phyloP scores from a whole-genome alignment of 306 rosid species.

The Nissolia schottii region DNA sequence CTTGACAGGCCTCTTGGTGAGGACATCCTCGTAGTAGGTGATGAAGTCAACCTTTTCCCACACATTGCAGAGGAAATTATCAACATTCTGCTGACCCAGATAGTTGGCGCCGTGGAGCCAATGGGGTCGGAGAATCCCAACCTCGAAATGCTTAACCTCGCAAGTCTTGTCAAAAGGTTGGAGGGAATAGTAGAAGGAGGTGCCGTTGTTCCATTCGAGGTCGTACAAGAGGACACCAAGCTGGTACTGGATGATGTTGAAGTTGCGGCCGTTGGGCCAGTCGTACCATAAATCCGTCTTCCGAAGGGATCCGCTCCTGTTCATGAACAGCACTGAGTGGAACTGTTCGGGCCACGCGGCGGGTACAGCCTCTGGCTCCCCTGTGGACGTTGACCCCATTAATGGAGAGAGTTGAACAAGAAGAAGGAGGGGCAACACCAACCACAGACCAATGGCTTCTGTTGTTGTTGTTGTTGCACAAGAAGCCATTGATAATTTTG shows the following conservation, averaged over 20 bases:
- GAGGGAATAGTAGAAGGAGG: constrained; percentile 57
- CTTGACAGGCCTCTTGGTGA: constrained; percentile 61
- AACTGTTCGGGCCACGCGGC: constrained; percentile 61
- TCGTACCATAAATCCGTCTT: constrained; percentile 84
- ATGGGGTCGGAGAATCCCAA: constrained; percentile 80
- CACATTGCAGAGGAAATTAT: constrained; percentile 76
- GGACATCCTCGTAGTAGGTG: constrained; percentile 67
- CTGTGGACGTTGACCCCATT: background rate
- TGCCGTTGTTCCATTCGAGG: constrained; percentile 94
- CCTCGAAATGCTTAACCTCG: constrained; percentile 38
- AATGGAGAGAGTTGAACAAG: constrained; percentile 14
- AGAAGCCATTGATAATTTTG: constrained; percentile 21
- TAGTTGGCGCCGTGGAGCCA: constrained; percentile 84
- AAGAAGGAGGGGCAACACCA: constrained; percentile 4
- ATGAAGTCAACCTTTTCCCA: constrained; percentile 90
- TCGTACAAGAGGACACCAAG: constrained; percentile 52
- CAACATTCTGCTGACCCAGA: constrained; percentile 59
- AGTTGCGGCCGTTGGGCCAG: constrained; percentile 89
- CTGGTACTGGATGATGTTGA: constrained; percentile 82
- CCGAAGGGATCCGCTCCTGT: constrained; percentile 47
- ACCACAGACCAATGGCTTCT: background rate
- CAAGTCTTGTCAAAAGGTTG: constrained; percentile 41
- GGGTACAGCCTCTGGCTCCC: constrained; percentile 43
- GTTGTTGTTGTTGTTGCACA: no score
- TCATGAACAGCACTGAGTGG: constrained; percentile 65